Base-by-base conservation (phyloP, 441 rosid genomes). In the Adansonia rubrostipa region DNA sequence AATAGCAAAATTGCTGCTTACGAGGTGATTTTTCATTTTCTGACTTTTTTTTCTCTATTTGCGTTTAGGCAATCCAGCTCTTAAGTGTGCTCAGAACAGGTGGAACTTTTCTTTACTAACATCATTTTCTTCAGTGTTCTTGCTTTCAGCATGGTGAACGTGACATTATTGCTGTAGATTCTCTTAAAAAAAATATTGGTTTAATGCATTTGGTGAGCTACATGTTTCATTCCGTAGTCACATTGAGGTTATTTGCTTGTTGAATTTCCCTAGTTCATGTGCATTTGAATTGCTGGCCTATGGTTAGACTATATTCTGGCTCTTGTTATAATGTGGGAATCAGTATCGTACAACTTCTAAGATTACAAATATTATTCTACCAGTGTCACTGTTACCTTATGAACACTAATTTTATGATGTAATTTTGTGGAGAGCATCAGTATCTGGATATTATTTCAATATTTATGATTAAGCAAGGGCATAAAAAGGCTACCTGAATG, bases 1-100 rank as follows among this genome's bases (percentile, higher is more conserved):
- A 73, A 88, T 90, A 77, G 92, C 95, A 19, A 92, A 88, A 81
- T 82, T 92, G 84, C 97, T 96, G 72, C 90, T 94, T 65, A 78
- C 81, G 76, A 92, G 99, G 99, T 96, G 82, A 86, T 66, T 82
- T 68, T 77, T 48, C 33, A 2, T 57, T 67, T 74, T 70, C 53
- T 74, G 45, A 28, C n/a, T 57, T 24, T 51, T 71, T 47, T 6
- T 58, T 11, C n/a, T 68, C 48, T 58, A 6, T 40, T 2, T 22
- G 3, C 9, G 17, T 40, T 15, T 5, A 5, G 51, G 24, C n/a
- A 20, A 42, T 73, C 11, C 15, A 61, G 28, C 6, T 17, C 40
- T 22, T 19, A 6, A 11, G 53, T n/a, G 53, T 3, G 7, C 28
- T 60, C 5, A 44, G 68, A 48, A 54, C 8, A 53, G 28, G 48